These are phyloP conservation scores for Eremochloa ophiuroides DNA, from an alignment of 176 grass and related monocot species.

Conservation along the genomic window DNA sequence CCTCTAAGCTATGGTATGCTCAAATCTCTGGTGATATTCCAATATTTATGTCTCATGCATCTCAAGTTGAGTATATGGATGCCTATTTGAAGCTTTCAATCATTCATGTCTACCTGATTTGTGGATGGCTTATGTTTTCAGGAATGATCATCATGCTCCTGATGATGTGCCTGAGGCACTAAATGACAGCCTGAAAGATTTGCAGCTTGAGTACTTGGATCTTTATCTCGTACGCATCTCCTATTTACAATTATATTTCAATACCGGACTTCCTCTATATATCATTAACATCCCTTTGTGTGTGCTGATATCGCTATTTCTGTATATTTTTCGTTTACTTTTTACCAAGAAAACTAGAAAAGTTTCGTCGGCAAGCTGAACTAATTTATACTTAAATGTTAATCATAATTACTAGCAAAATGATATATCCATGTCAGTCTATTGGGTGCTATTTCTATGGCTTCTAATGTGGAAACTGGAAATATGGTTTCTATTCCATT, in stretches of 20 bases:
- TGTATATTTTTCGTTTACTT: neutral
- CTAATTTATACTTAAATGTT: neutral
- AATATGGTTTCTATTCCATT: neutral
- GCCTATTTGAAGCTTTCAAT: neutral
- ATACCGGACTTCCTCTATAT: neutral
- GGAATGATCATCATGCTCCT: conserved; percentile 61
- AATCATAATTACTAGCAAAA: neutral
- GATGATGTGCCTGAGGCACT: conserved; percentile 73
- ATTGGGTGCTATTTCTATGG: neutral
- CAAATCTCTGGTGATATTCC: neutral
- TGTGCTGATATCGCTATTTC: neutral
- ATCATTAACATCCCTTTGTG: neutral
- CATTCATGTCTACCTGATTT: neutral
- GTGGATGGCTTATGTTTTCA: conserved; percentile 26
- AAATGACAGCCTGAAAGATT: conserved; percentile 49
- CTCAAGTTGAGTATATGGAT: neutral
- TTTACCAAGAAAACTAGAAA: neutral
- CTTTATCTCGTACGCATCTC: conserved; percentile 76
- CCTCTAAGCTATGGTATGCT: conserved; percentile 77
- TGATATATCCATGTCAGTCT: neutral
- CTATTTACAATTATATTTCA: neutral
- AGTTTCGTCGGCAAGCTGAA: neutral
- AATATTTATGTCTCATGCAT: neutral
- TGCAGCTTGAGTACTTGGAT: conserved; percentile 86
- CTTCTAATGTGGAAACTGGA: neutral